Evolutionary conservation across 768 basidiomycete genomes (phyloP).

Genomic region (Boletus rufocinnamomeus): DNA sequence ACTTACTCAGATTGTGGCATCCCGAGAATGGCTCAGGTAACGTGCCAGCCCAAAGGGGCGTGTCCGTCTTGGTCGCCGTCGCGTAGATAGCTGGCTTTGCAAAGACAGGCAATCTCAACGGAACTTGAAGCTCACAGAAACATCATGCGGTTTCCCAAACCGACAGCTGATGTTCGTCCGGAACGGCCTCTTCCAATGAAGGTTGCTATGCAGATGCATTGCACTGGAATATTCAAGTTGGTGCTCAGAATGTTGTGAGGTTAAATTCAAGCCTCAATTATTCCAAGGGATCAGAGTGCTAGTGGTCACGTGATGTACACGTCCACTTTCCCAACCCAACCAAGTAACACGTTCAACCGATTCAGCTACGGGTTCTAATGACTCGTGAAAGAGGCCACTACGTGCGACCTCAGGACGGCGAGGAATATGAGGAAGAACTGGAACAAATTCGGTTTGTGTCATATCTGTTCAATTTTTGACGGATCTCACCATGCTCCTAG

Average conservation of each 20-base stretch:
- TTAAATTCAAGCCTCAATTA: not conserved
- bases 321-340: not conserved
- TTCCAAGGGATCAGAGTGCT: too few species aligned
- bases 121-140: constrained; percentile 7
- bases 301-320: constrained; percentile 20
- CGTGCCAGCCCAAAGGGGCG: constrained; percentile 16
- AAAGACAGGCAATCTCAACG: constrained; percentile 10
- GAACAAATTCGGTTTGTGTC: constrained; percentile 60
- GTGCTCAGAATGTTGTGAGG: not conserved
- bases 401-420: constrained; percentile 27
- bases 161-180: not conserved
- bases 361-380: constrained; percentile 20
- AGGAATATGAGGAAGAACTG: constrained; percentile 63
- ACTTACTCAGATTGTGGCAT: not conserved
- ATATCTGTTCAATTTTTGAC: not conserved
- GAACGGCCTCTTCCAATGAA: not conserved
- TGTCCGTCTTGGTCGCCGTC: constrained; percentile 33
- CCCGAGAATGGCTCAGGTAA: constrained; percentile 5
- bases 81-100: constrained; percentile 7
- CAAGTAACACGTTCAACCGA: not conserved
- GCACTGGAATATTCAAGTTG: not conserved
- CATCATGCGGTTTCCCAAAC: not conserved
- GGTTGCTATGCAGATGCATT: not conserved
- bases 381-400: constrained; percentile 26
- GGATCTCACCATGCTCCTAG: constrained; percentile 43